Evolutionary conservation across 2,329 filamentous ascomycete species (phyloP), one percentile per base, ranked within the genome.

Genomic region (Talaromyces albobiverticillius): DNA sequence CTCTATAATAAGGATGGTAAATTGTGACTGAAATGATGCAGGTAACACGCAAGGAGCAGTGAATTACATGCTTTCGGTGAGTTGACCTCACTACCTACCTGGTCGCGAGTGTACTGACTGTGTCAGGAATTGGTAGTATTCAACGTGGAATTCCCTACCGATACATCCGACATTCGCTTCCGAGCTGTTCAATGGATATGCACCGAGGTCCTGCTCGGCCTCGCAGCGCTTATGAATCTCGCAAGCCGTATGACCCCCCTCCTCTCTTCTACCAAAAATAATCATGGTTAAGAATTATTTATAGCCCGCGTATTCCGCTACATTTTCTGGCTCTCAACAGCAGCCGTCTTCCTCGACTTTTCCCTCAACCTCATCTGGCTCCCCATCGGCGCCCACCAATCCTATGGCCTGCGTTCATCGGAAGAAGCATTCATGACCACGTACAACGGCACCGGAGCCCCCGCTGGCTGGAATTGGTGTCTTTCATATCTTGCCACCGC

Each of bases 381-480:
- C 2, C 82, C 82, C 2, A 80, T 84, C 42, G 81, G n/a, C n/a
- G n/a, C 79, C 0, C 75, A 70, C 55, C 75, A 80, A 54, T 81
- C 78, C 0, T 79, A 77, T 61, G 82, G 82, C 1, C 84, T 84
- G 65, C 78, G 82, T n/a, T 73, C 79, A 1, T 73, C 82, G 0
- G 71, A 82, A 29, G 81, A 82, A 57, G 82, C 81, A 7, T 84
- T 84, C 64, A 79, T 82, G 69, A 76, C 79, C 11, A 83, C 81
- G 0, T 82, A 82, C 62, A 84, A 84, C 53, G 78, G 77, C 1
- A 80, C 78, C 7, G 78, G 78, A 9, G 78, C 78, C 1, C 79
- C 82, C 0, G 71, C 75, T 1, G 81, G 76, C 3, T 84, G 82
- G 82, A 84, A 84, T 62, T 84, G 82, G 82, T 83, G 82, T 67